Evolutionary conservation across 192 early-diverging fungal genomes (phyloP).

Genomic region (Phycomyces blakesleeanus): DNA sequence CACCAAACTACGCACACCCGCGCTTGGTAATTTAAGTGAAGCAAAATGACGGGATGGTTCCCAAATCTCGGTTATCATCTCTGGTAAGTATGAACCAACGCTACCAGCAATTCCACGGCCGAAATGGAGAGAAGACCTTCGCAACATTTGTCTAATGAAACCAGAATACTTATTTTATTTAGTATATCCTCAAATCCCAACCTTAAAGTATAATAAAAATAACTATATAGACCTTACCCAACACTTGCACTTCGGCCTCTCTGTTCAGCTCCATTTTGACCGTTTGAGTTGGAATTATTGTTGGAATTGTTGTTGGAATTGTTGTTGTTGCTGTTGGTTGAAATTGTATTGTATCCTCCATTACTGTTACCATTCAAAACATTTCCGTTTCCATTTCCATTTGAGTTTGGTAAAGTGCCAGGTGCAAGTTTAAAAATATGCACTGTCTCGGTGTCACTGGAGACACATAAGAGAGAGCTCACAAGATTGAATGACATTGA

Average conservation of each 20-base stretch:
- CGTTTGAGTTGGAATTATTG: background rate
- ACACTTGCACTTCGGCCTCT: slow-evolving; percentile 22
- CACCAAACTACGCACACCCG: slow-evolving; percentile 69
- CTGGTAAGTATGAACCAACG: slow-evolving; percentile 84
- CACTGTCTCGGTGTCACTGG: slow-evolving; percentile 89
- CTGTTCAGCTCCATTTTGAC: slow-evolving; percentile 4
- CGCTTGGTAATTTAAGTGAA: slow-evolving; percentile 77
- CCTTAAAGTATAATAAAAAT: no score
- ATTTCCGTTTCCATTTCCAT: slow-evolving; percentile 3
- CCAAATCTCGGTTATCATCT: slow-evolving; percentile 84
- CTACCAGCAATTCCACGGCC: slow-evolving; percentile 68
- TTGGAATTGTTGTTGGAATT: background rate
- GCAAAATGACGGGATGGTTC: slow-evolving; percentile 94
- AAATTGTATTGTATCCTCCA: background rate
- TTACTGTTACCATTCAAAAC: background rate
- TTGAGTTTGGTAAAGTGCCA: slow-evolving; percentile 3
- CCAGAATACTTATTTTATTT: no score
- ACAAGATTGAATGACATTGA: slow-evolving; percentile 81
- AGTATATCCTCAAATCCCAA: no score
- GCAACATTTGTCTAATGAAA: slow-evolving; percentile 42
- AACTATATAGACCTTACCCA: no score
- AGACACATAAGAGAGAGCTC: slow-evolving; percentile 72
- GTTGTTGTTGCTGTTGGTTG: background rate
- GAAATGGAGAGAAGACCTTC: slow-evolving; percentile 51
- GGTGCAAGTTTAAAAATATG: slow-evolving; percentile 80